Evolutionary conservation across 116 monocot genomes (phyloP), one percentile per base, ranked within the genome.

Genomic region (Posidonia oceanica): DNA sequence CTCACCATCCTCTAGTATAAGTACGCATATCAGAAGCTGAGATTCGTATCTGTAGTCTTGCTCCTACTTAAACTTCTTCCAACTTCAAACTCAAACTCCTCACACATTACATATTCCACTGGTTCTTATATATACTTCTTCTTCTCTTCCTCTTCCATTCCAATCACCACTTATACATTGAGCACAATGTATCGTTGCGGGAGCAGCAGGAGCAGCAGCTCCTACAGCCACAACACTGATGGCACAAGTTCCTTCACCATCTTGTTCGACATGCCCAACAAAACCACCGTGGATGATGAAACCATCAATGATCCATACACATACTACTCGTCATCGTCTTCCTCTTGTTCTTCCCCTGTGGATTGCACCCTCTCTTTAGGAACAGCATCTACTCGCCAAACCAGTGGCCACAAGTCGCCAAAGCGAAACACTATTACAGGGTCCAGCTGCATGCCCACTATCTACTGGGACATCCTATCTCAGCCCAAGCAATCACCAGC

Each of bases 331-430:
- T 65, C 79, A 5, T 63, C 38, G 21, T 44, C 72, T 7, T 81
- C 89, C 3, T 69, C 78, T 3, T 76, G 62, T 61, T 78, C 82
- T 23, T 83, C 84, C 6, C 72, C 85, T 0, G 91, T 95, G 0
- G 95, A 95, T 73, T 95, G 95, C 78, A 91, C 95, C 0, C 83
- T 95, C 39, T 91, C 95, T 2, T 83, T 95, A 4, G 95, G 86
- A 21, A 84, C 91, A 7, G 84, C 95, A 0, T 91, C 91, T 21
- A 95, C 95, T n/a, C 86, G 91, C 16, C 78, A 79, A 14, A 64
- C 52, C 51, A 38, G 58, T 52, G 52, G 44, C 14, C 61, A 29
- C 75, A 68, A 56, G 78, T 61, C 74, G 58, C 8, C 66, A 14
- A 54, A 16, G 36, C 23, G 54, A 54, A 36, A 21, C 58, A 36